Base-by-base conservation (phyloP, 1,139 yeast genomes). In the Debaryomycetaceae sp. region DNA sequence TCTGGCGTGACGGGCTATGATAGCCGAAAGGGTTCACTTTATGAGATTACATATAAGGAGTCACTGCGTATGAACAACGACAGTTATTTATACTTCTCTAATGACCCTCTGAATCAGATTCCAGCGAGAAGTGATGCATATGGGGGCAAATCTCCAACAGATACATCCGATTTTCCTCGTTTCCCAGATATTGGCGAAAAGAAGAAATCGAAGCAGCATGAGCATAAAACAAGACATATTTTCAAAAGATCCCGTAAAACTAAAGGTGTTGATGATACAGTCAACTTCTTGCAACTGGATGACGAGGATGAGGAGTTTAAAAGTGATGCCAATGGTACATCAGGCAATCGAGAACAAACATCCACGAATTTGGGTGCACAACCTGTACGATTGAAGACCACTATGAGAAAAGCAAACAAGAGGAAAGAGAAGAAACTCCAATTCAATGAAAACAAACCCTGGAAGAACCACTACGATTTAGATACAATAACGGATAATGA, bases 371-470 rank as follows among this genome's bases (percentile, higher is more conserved):
- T 47, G 4, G 48, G 59, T 13, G 45, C 48, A 9, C 63, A 58
- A 41, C 62, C 68, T 0, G 75, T 80, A 4, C 77, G 75, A 42
- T 70, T 83, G 49, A 76, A 75, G 51, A 79, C 87, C 1, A 86
- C 96, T 2, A 78, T 88, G 83, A 71, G 96, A 43, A 81, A 81
- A 51, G 75, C 76, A 40, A 76, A 73, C 53, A 68, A 64, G 45
- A 54, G 65, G 41, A 68, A 65, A 45, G 72, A 68, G 24, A 70
- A 68, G 50, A 75, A 73, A 54, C 65, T 72, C 38, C 61, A 66
- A 22, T 91, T 93, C 62, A 86, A 93, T 59, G 96, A 87, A 55
- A 89, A 87, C 51, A 90, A 91, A 62, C 98, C 98, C 0, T 93
- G 99, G 98, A 93, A 91, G 57, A 84, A 88, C 57, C 97, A 89